Evolutionary conservation across 2,329 filamentous ascomycete genomes (phyloP).

Genomic region (Daldinia sp.): DNA sequence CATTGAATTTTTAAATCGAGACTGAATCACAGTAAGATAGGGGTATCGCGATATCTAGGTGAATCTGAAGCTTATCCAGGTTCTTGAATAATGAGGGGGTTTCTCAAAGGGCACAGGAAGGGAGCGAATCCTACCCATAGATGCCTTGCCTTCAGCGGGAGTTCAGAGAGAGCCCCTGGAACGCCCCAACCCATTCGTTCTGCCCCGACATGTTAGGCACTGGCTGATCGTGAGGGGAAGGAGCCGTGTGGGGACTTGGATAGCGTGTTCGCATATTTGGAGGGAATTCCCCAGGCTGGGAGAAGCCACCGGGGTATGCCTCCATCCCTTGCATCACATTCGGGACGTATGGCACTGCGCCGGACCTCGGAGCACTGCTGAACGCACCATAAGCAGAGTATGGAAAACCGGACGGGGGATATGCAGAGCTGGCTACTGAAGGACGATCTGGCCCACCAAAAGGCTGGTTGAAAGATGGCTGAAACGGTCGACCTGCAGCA

Average conservation of each 20-base stretch:
- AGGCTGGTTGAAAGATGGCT: conserved; percentile 57
- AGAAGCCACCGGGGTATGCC: conserved; percentile 57
- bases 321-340: conserved; percentile 58
- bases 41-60: not conserved
- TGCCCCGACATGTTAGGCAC: conserved; percentile 56
- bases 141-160: conserved; percentile 58
- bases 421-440: conserved; percentile 55
- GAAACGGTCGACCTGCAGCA: conserved; percentile 58
- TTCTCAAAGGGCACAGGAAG: not conserved
- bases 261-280: conserved; percentile 58
- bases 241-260: conserved; percentile 51
- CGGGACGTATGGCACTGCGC: conserved; percentile 55
- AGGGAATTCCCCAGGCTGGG: conserved; percentile 58
- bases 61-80: not conserved
- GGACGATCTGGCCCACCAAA: conserved; percentile 59
- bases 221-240: conserved; percentile 53
- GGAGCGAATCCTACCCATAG: not conserved
- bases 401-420: conserved; percentile 56
- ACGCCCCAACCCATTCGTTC: conserved; percentile 72
- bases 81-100: not conserved
- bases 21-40: not conserved
- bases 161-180: conserved; percentile 80
- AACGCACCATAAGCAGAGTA: conserved; percentile 61
- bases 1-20: not conserved
- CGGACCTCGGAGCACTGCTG: conserved; percentile 55